Percentiles rank a stretch among this genome's conserved stretches.
phyloP scores from a whole-genome alignment of 306 rosid species.

The Malus sieversii region DNA sequence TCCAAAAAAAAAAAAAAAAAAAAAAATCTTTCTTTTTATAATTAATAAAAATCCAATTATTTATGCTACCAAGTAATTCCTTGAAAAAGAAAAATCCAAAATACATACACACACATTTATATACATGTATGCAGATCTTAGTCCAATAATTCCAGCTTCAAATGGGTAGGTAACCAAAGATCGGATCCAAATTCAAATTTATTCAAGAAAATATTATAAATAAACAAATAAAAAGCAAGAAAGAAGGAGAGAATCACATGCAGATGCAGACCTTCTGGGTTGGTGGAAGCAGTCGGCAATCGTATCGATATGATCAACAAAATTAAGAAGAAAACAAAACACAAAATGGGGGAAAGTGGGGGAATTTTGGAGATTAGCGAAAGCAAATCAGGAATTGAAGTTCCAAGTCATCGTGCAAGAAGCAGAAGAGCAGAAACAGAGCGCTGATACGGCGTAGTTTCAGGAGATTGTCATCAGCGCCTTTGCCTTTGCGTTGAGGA shows the following conservation, averaged over 20 bases:
- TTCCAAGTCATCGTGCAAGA: background rate
- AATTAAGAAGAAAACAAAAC: background rate
- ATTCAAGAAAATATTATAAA: background rate
- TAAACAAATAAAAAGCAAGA: background rate
- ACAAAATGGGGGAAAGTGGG: background rate
- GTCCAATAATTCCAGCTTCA: background rate
- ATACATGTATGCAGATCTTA: background rate
- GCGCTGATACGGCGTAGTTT: slow-evolving; percentile 8
- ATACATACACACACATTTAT: background rate
- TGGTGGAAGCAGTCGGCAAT: background rate
- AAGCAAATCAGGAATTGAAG: background rate
- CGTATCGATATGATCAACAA: background rate
- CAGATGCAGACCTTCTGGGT: slow-evolving; percentile 19
- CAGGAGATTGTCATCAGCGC: slow-evolving; percentile 3
- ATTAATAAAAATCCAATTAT: background rate
- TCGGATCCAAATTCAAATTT: slow-evolving; percentile 7
- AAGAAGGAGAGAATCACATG: background rate
- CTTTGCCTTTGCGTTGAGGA: background rate
- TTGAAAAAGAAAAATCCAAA: background rate
- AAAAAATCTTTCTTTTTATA: background rate
- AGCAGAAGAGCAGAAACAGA: background rate
- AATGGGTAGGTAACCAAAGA: background rate
- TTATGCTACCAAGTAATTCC: background rate
- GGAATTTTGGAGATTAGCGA: slow-evolving; percentile 11
- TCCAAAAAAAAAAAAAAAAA: background rate